Evolutionary conservation across 768 basidiomycete genomes (phyloP), one percentile per base, ranked within the genome.

Genomic region (Agrocybe pediades): DNA sequence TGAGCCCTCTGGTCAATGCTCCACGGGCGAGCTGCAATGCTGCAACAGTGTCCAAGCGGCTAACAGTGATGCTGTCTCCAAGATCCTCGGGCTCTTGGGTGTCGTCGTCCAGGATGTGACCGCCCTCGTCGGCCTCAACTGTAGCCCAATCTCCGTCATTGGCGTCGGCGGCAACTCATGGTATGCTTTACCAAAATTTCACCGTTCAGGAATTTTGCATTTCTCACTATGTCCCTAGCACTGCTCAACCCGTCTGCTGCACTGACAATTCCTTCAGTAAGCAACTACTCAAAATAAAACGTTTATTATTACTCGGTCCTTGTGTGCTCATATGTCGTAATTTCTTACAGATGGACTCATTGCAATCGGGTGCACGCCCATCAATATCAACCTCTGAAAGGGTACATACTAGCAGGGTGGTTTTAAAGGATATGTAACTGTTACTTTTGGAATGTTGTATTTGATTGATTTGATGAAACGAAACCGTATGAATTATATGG

Each of bases 311-410:
- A 16, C 20, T 43, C 2, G 9, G 9, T 42, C 36, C 1, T 41
- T 49, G 20, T 15, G 30, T 48, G 41, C 49, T 20, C 7, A 30
- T 40, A 20, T 30, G 13, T n/a, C n/a, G n/a, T n/a, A n/a, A n/a
- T 39, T 24, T 21, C n/a, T 17, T 40, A 17, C 40, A 56, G 54
- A 53, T 24, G 70, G 66, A 15, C 43, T 70, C 43, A 49, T 71
- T 39, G 61, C 62, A 23, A 39, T 70, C 42, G 69, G 68, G 36
- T 70, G 68, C 63, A 57, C 51, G 46, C 69, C 68, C 44, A 52
- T 69, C 51, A 65, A 66, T 59, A 43, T 65, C 54, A 60, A 59
- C 50, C 39, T 62, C 36, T 68, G 56, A 56, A 45, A 27, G 17
- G 33, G n/a, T n/a, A n/a, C n/a, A n/a, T n/a, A 36, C 33, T n/a